A percentile compares a stretch with the other conserved stretches of the same genome.
Conservation (phyloP, 371 early-diverging fungal genomes). For the Smittium culicis region DNA sequence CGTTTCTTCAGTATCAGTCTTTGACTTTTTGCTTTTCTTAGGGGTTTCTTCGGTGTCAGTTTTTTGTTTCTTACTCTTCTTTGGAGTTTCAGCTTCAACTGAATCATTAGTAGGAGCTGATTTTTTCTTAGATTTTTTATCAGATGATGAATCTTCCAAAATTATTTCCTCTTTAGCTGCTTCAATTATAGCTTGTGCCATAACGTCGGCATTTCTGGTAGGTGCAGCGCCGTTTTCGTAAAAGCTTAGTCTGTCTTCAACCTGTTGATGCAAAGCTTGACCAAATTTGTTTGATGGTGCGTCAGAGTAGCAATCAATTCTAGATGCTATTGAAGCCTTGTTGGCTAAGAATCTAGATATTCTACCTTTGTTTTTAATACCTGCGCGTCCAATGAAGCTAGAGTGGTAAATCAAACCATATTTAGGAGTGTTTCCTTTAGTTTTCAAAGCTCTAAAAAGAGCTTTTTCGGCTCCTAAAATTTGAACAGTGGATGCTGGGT, state of each 20-base stretch:
- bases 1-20: conserved; percentile 14
- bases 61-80: conserved; percentile 21
- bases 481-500: conserved; percentile 96
- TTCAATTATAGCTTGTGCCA: conserved; percentile 72
- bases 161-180: conserved; percentile 47
- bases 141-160: conserved; percentile 18
- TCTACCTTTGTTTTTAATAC: conserved; percentile 94
- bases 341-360: conserved; percentile 96
- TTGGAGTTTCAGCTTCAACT: conserved; percentile 13
- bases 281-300: conserved; percentile 83
- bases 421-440: conserved; percentile 96
- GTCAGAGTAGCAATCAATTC: conserved; percentile 95
- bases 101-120: conserved; percentile 24
- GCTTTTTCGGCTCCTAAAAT: conserved; percentile 99
- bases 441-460: conserved; percentile 94
- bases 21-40: conserved; percentile 22
- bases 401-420: conserved; percentile 97
- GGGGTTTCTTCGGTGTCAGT: conserved; percentile 15
- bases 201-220: conserved; percentile 83
- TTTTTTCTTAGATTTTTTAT: conserved; percentile 16
- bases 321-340: conserved; percentile 93
- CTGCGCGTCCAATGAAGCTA: conserved; percentile 87
- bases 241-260: conserved; percentile 90
- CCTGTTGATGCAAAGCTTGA: conserved; percentile 84
- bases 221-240: conserved; percentile 81